Conservation (phyloP, 2,329 filamentous ascomycete species). For the Epichloe sp. region DNA sequence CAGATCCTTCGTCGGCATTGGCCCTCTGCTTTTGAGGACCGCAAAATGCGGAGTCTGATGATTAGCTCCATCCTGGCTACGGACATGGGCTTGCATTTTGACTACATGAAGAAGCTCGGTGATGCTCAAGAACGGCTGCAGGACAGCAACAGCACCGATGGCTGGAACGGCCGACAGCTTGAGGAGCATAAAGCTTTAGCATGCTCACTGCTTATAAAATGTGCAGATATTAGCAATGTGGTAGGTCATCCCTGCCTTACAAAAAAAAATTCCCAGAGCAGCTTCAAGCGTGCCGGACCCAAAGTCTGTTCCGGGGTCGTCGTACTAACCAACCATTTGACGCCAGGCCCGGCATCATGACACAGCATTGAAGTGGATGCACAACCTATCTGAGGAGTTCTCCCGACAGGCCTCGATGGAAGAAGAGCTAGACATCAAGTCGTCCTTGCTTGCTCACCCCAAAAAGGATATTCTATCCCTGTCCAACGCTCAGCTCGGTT, state of each 20-base stretch:
- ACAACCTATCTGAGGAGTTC: conserved; percentile 91
- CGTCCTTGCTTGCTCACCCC: conserved; percentile 74
- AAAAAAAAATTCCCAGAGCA: too few relatives aligned
- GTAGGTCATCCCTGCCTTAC: conserved; percentile 37
- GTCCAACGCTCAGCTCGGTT: conserved; percentile 78
- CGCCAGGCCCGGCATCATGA: conserved; percentile 69
- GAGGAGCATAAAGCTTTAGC: conserved; percentile 67
- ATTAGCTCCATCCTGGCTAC: conserved; percentile 96
- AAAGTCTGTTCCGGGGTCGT: neutral
- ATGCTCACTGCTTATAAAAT: conserved; percentile 94
- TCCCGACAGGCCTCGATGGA: conserved; percentile 90
- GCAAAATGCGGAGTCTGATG: conserved; percentile 75
- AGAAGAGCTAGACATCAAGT: conserved; percentile 70
- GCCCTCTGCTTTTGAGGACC: conserved; percentile 68
- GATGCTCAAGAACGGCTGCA: conserved; percentile 67
- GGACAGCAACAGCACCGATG: conserved; percentile 50
- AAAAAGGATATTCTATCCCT: conserved; percentile 74
- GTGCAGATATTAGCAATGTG: conserved; percentile 97
- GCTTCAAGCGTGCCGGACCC: too few relatives aligned
- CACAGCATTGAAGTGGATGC: conserved; percentile 78
- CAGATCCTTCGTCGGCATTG: conserved; percentile 90
- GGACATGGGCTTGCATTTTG: conserved; percentile 94
- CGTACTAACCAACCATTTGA: neutral
- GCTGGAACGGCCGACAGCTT: conserved; percentile 63
- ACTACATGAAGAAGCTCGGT: conserved; percentile 86